A percentile compares a stretch with the other conserved stretches of the same genome.
phyloP scores from a whole-genome alignment of 2,329 filamentous ascomycete species.

The Paramyrothecium sp. region DNA sequence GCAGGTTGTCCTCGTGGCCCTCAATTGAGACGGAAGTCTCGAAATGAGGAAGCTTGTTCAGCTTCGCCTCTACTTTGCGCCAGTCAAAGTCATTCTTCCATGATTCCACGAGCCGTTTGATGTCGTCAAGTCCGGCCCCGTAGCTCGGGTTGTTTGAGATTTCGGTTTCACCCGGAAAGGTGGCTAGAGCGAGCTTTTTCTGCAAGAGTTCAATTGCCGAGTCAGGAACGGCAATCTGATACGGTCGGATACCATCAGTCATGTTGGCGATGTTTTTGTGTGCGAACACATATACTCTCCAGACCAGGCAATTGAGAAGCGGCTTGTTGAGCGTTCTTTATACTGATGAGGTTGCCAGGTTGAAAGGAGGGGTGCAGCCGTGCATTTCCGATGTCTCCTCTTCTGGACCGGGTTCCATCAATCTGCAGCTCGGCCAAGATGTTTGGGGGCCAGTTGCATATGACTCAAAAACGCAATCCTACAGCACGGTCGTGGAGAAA shows the following conservation, averaged over 20 bases:
- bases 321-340: no score
- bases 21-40: slow-evolving; percentile 48
- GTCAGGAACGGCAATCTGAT: slow-evolving; percentile 28
- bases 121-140: slow-evolving; percentile 23
- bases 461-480: no score
- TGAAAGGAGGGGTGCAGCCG: no score
- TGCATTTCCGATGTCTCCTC: no score
- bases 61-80: slow-evolving; percentile 51
- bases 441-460: no score
- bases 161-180: slow-evolving; percentile 22
- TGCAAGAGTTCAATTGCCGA: slow-evolving; percentile 21
- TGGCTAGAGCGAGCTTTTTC: slow-evolving; percentile 22
- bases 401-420: no score
- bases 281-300: no score
- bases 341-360: no score
- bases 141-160: slow-evolving; percentile 26
- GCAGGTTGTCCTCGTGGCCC: slow-evolving; percentile 51
- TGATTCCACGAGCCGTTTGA: slow-evolving; percentile 27
- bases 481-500: no score
- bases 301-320: no score
- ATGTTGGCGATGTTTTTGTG: neutral
- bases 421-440: no score
- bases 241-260: slow-evolving; percentile 23
- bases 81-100: slow-evolving; percentile 54
- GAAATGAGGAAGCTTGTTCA: slow-evolving; percentile 61